Evolutionary conservation across 176 grass and related monocot species (phyloP), one percentile per base, ranked within the genome.

Genomic region (Rhynchospora pubera): DNA sequence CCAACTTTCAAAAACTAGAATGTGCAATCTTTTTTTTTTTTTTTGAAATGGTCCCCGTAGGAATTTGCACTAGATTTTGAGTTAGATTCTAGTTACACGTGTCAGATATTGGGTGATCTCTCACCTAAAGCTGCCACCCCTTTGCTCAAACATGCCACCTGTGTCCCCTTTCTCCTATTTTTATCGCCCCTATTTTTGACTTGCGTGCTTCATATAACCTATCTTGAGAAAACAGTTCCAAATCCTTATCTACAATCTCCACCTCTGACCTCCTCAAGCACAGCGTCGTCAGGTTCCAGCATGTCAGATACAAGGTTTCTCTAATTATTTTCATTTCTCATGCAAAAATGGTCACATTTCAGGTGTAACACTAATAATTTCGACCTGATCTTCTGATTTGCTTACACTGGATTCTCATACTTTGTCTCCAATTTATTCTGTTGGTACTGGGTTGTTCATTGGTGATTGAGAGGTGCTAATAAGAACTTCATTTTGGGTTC

Each of bases 61-160:
- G n/a, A n/a, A n/a, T n/a, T n/a, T n/a, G n/a, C 12, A 43, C 43
- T 71, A 0, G 67, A 71, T 22, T 12, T 22, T 45, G 8, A 12
- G n/a, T 46, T 71, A 71, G 43, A 43, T 71, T 24, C 45, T 26
- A 21, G 3, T 51, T 52, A 52, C 72, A 56, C 50, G 72, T 77
- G 72, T 56, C 50, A 55, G 18, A 47, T 71, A 24, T 2, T 52
- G 56, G 72, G 22, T 16, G 4, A 55, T 76, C 12, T 55, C 72
- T 77, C 51, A n/a, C 14, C 23, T 32, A 34, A 55, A 56, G 50
- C 50, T 56, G 72, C 72, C 69, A 28, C 23, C 30, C 72, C 72
- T 55, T 76, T 5, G 5, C 72, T 77, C 72, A 77, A 77, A 56
- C 23, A 56, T 16, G 72, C 23, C 72, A 77, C 24, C 72, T 77